Conservation (phyloP, 495 filamentous ascomycete genomes). For the Lophiotrema nucula region DNA sequence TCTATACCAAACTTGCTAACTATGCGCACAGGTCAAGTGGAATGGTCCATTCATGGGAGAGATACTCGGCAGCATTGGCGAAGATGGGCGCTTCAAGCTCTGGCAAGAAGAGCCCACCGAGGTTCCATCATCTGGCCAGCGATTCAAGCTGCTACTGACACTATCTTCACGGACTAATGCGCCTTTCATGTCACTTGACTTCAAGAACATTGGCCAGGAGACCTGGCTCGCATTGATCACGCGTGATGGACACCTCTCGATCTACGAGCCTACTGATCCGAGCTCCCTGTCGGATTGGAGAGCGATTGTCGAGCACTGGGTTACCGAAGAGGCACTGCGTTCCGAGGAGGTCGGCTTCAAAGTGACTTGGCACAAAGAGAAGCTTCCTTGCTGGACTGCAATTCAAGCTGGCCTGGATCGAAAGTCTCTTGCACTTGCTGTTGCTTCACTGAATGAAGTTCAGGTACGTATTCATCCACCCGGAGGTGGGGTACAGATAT, state of each 20-base stretch:
- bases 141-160: conserved; percentile 67
- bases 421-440: conserved; percentile 72
- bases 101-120: conserved; percentile 86
- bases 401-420: conserved; percentile 70
- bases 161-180: conserved; percentile 56
- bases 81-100: conserved; percentile 82
- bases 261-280: conserved; percentile 85
- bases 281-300: conserved; percentile 77
- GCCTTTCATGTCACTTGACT: conserved; percentile 74
- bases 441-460: conserved; percentile 78
- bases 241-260: conserved; percentile 70
- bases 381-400: conserved; percentile 71
- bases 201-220: conserved; percentile 68
- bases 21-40: conserved; percentile 69
- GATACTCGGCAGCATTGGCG: conserved; percentile 67
- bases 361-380: conserved; percentile 81
- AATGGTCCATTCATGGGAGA: conserved; percentile 63
- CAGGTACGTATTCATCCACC: too few relatives aligned
- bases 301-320: conserved; percentile 65
- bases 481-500: too few relatives aligned
- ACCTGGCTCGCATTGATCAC: conserved; percentile 83
- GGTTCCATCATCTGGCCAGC: conserved; percentile 65
- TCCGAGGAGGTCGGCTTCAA: conserved; percentile 79
- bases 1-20: neutral
- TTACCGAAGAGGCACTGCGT: conserved; percentile 59